Conservation (phyloP, 371 early-diverging fungal species). For the Blakeslea trispora region DNA sequence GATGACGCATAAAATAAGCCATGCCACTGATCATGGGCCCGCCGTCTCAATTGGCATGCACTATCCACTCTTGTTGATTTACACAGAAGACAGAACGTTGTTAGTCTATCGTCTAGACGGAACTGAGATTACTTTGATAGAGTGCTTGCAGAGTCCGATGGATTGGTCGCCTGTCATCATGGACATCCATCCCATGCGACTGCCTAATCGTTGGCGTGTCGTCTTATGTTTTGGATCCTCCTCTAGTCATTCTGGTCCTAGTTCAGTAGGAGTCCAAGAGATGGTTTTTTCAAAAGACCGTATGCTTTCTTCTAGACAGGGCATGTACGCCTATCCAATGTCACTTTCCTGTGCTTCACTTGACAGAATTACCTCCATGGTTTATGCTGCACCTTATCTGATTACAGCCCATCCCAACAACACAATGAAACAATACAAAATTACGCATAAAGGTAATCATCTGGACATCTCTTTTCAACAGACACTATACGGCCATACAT, state of each 20-base stretch:
- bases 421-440: conserved; percentile 49
- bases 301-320: conserved; percentile 35
- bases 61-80: conserved; percentile 36
- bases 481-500: conserved; percentile 52
- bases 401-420: conserved; percentile 55
- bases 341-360: not conserved
- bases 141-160: conserved; percentile 38
- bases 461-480: conserved; percentile 33
- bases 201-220: conserved; percentile 28
- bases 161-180: conserved; percentile 36
- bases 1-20: conserved; percentile 9
- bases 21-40: conserved; percentile 9
- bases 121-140: conserved; percentile 14
- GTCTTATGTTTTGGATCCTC: conserved; percentile 37
- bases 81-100: conserved; percentile 34
- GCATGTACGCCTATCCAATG: conserved; percentile 21
- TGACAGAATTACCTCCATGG: conserved; percentile 33
- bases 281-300: conserved; percentile 22
- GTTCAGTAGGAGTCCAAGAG: conserved; percentile 22
- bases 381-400: conserved; percentile 42
- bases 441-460: conserved; percentile 12
- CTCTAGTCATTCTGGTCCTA: not conserved
- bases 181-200: conserved; percentile 15
- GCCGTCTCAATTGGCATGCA: conserved; percentile 33
- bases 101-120: conserved; percentile 31